Percentiles rank a stretch among this genome's conserved stretches.
phyloP scores from a whole-genome alignment of 2,329 filamentous ascomycete species.

The Neonectria ditissima region DNA sequence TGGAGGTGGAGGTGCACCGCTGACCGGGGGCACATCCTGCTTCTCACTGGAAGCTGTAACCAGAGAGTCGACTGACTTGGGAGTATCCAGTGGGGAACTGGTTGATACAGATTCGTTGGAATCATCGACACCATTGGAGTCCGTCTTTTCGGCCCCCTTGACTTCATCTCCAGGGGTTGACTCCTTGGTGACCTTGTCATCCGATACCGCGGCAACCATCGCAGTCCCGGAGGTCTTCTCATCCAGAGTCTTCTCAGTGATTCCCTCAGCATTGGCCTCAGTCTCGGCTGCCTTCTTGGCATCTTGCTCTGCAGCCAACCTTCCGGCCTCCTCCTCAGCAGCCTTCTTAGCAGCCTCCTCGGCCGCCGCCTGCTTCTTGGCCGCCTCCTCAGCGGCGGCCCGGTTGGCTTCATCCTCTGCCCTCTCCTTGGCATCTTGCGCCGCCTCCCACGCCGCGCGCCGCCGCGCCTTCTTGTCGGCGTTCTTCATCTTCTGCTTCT shows the following conservation, averaged over 20 bases:
- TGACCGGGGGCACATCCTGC: slow-evolving; percentile 49
- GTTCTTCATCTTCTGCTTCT: slow-evolving; percentile 56
- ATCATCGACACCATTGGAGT: slow-evolving; percentile 36
- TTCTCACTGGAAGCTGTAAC: slow-evolving; percentile 42
- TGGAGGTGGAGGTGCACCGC: slow-evolving; percentile 39
- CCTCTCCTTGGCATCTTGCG: slow-evolving; percentile 47
- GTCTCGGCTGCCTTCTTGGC: slow-evolving; percentile 5
- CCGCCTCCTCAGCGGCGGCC: slow-evolving; percentile 27
- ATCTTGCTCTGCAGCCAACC: slow-evolving; percentile 23
- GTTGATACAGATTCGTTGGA: slow-evolving; percentile 47
- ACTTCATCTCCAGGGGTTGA: slow-evolving; percentile 26
- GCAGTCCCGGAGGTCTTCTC: slow-evolving; percentile 24
- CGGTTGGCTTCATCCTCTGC: slow-evolving; percentile 36
- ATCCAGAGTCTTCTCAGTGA: slow-evolving; percentile 22
- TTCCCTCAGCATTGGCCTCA: slow-evolving; percentile 24
- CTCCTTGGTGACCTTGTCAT: slow-evolving; percentile 27
- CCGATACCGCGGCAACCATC: slow-evolving; percentile 12
- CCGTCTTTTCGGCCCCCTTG: slow-evolving; percentile 25
- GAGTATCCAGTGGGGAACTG: slow-evolving; percentile 48
- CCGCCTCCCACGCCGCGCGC: slow-evolving; percentile 44
- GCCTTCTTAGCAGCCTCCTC: slow-evolving; percentile 24
- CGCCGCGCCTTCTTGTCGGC: slow-evolving; percentile 49
- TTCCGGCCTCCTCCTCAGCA: slow-evolving; percentile 17
- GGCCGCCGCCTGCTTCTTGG: slow-evolving; percentile 27
- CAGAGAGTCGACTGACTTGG: slow-evolving; percentile 47